These are phyloP conservation scores for Russula griseocarnosa DNA, from an alignment of 768 basidiomycete species.

Conservation along the genomic window DNA sequence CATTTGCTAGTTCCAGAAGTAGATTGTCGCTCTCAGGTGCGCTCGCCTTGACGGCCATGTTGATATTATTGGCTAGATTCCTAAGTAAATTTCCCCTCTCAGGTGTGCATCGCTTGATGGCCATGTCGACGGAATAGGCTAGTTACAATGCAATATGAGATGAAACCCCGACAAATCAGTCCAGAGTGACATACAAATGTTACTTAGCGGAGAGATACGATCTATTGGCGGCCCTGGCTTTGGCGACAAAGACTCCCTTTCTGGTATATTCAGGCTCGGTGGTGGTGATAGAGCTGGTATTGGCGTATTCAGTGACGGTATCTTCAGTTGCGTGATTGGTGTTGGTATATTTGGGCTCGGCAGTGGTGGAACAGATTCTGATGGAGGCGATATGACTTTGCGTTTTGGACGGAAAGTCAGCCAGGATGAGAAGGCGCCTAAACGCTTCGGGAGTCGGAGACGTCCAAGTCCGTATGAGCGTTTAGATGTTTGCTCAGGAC, in stretches of 20 bases:
- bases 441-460: constrained; percentile 5
- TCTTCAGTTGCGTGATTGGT: no score
- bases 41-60: constrained; percentile 28
- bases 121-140: constrained; percentile 38
- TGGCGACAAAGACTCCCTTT: neutral
- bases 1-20: no score
- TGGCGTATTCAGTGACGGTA: no score
- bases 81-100: constrained; percentile 60
- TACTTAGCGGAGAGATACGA: constrained; percentile 40
- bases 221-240: constrained; percentile 22
- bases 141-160: constrained; percentile 6
- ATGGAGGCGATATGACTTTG: neutral
- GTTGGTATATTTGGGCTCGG: neutral
- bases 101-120: constrained; percentile 68
- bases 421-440: neutral
- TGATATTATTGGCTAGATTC: constrained; percentile 35
- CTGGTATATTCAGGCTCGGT: neutral
- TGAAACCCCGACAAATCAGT: neutral
- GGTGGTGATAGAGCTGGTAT: no score
- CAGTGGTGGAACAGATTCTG: neutral
- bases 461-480: constrained; percentile 8
- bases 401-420: neutral
- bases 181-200: constrained; percentile 37
- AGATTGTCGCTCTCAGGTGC: constrained; percentile 48
- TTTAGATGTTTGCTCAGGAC: constrained; percentile 24